phyloP scores from a whole-genome alignment of 306 rosid species.

The Quercus berberidifolia region DNA sequence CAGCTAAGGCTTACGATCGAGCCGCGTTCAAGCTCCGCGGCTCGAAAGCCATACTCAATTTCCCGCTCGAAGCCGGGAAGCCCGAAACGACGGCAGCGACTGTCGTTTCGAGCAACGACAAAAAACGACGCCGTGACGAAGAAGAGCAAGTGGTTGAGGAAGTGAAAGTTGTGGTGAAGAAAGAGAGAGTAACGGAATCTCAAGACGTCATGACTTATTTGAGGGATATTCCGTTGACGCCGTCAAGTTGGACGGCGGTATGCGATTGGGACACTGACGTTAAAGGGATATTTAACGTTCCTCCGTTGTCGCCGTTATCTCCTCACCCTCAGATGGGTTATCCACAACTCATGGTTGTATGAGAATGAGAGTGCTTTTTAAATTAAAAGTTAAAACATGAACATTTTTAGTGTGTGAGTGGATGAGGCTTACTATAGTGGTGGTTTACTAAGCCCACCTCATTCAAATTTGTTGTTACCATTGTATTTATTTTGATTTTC shows the following conservation, averaged over 20 bases:
- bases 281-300: conserved; percentile 53
- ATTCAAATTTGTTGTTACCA: too few species aligned
- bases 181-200: conserved; percentile 36
- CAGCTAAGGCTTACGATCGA: conserved; percentile 79
- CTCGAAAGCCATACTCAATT: conserved; percentile 76
- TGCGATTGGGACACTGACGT: conserved; percentile 53
- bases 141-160: conserved; percentile 2
- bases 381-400: too few species aligned
- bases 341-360: conserved; percentile 60
- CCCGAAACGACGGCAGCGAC: not conserved
- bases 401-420: too few species aligned
- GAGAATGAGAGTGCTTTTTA: not conserved
- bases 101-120: not conserved
- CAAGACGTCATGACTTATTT: not conserved
- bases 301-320: conserved; percentile 85
- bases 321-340: conserved; percentile 54
- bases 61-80: conserved; percentile 56
- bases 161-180: conserved; percentile 39
- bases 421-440: too few species aligned
- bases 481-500: too few species aligned
- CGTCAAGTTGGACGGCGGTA: conserved; percentile 64
- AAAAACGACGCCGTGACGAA: conserved; percentile 43
- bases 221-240: conserved; percentile 68
- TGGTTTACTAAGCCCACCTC: too few species aligned
- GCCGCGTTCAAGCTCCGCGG: conserved; percentile 86